phyloP scores from a whole-genome alignment of 495 filamentous ascomycete species.

The Opeltia flavorubescens region DNA sequence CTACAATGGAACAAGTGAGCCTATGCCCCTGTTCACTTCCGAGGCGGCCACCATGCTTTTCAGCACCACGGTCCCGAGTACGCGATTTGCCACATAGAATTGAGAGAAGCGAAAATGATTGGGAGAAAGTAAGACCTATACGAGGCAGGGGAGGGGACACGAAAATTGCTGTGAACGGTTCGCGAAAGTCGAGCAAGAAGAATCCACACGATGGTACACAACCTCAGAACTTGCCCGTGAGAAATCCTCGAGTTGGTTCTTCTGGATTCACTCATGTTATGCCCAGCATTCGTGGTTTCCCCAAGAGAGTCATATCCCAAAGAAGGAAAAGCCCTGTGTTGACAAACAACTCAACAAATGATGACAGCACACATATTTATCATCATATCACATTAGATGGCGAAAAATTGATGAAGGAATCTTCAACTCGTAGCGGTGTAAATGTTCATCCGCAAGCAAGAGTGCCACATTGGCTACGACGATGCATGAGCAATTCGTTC shows the following conservation, averaged over 20 bases:
- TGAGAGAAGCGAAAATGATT: no score
- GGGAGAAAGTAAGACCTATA: no score
- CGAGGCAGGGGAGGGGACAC: no score
- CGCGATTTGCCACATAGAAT: no score
- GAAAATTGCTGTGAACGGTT: no score
- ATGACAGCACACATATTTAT: background rate
- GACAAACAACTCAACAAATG: background rate
- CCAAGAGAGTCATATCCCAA: constrained; percentile 1
- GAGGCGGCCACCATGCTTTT: background rate
- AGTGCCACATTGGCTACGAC: constrained; percentile 9
- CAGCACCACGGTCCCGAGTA: no score
- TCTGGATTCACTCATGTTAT: constrained; percentile 32
- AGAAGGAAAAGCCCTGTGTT: constrained; percentile 6
- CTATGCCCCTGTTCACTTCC: background rate
- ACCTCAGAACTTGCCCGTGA: no score
- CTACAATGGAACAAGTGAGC: no score
- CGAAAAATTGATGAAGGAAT: background rate
- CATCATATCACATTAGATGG: background rate
- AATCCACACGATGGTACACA: no score
- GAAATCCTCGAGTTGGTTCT: constrained; percentile 24
- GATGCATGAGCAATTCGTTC: constrained; percentile 5
- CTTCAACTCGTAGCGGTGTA: background rate
- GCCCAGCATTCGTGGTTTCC: constrained; percentile 6
- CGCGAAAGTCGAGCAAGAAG: no score
- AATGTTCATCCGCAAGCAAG: background rate